Base-by-base conservation (phyloP, 768 basidiomycete species). In the Lentinula lateritia region DNA sequence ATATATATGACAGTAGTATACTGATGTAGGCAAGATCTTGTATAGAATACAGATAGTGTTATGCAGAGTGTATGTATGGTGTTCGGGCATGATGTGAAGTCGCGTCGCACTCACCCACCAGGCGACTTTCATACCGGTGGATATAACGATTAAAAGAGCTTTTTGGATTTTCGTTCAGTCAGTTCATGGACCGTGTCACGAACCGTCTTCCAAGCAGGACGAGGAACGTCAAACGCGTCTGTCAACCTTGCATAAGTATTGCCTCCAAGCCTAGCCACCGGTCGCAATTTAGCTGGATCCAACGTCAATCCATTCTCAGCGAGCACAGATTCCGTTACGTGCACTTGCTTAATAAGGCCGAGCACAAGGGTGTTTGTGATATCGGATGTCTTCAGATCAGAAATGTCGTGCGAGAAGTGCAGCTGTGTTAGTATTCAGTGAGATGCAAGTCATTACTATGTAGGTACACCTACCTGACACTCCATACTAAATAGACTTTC, bases 401-500 rank as follows among this genome's bases (percentile, higher is more conserved):
- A 66, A 50, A 86, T 80, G 61, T 86, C 82, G 61, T 82, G 74
- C 55, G 71, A 75, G 65, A 80, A 76, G 69, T 81, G 80, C 42
- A 85, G 72, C 83, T 85, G 58, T 48, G 63, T 63, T 54, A 0
- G 23, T 43, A 34, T 42, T 42, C 20, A 45, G 42, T 61, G 10
- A 16, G 38, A 35, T 46, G 28, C 45, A 52, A 28, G 39, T 62
- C 42, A 65, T 45, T 64, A 62, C 52, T 34, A 63, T 66, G 54
- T 57, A n/a, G 50, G 50, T 46, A 67, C 41, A 59, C 76, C 43
- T 67, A 83, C 84, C 76, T 82, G 78, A 74, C 87, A 87, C 74
- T 87, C 87, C 65, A 88, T 73, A 58, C 79, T 78, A 36, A 86
- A 76, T 13, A 82, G 78, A 68, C 85, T 85, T 69, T 87, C 84